Percentiles rank a stretch among this genome's conserved stretches.
Evolutionary conservation across 257 asterid genomes (phyloP).

Genomic region (Henckelia pumila): DNA sequence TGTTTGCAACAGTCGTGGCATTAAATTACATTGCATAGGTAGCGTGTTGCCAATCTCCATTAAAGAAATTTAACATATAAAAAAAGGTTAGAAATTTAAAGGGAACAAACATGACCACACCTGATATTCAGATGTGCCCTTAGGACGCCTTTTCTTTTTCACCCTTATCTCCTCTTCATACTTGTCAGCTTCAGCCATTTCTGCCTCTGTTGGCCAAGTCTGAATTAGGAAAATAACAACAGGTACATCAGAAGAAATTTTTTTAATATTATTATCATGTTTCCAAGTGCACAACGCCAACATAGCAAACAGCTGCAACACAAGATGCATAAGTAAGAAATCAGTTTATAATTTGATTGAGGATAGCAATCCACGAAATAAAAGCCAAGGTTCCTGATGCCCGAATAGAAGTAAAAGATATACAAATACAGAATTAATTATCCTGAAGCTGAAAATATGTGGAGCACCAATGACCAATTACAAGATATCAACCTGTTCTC

Average conservation of each 20-base stretch:
- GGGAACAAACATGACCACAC: constrained; percentile 34
- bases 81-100: constrained; percentile 5
- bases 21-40: constrained; percentile 16
- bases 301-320: not conserved
- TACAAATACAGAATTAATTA: not conserved
- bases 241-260: constrained; percentile 10
- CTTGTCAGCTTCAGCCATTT: constrained; percentile 88
- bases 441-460: constrained; percentile 22
- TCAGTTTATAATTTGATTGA: not conserved
- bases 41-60: constrained; percentile 5
- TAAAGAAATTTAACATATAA: constrained; percentile 1
- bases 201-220: constrained; percentile 99
- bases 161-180: constrained; percentile 47
- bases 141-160: constrained; percentile 65
- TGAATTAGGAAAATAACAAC: constrained; percentile 30
- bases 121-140: constrained; percentile 92
- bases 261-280: constrained; percentile 7
- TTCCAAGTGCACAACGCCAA: constrained; percentile 6
- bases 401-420: not conserved
- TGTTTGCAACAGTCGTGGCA: constrained; percentile 12
- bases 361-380: not conserved
- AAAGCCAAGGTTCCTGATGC: not conserved
- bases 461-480: constrained; percentile 1
- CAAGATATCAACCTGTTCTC: constrained; percentile 72
- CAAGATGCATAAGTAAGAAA: not conserved